Conservation (phyloP, 441 rosid species). For the Croton setiger region DNA sequence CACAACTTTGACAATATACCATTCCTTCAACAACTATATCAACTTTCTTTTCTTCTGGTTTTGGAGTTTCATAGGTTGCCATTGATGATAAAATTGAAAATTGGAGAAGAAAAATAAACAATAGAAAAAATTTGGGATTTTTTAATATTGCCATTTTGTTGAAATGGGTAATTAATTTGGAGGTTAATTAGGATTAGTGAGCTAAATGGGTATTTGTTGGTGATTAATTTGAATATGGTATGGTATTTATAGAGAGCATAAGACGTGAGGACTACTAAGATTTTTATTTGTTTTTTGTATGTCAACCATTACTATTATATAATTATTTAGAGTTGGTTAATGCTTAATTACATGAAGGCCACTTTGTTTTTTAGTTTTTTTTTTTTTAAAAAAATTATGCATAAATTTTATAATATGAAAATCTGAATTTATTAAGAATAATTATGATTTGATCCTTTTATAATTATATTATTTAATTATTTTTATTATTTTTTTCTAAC, state of each 20-base stretch:
- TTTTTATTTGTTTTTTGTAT: too few relatives aligned
- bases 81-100: slow-evolving; percentile 25
- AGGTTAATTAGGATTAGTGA: neutral
- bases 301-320: slow-evolving; percentile 20
- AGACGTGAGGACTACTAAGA: slow-evolving; percentile 38
- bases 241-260: slow-evolving; percentile 22
- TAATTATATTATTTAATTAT: too few relatives aligned
- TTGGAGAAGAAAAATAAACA: slow-evolving; percentile 36
- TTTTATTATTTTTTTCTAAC: too few relatives aligned
- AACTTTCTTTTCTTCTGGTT: slow-evolving; percentile 31
- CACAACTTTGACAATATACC: slow-evolving; percentile 84
- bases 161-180: neutral
- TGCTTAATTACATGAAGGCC: slow-evolving; percentile 39
- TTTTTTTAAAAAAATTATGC: too few relatives aligned
- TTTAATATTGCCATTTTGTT: slow-evolving; percentile 44
- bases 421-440: too few relatives aligned
- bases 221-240: neutral
- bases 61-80: slow-evolving; percentile 29
- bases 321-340: neutral
- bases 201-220: slow-evolving; percentile 11
- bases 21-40: slow-evolving; percentile 73
- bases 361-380: too few relatives aligned
- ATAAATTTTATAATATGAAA: too few relatives aligned
- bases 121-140: slow-evolving; percentile 25
- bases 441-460: too few relatives aligned